Conservation (phyloP, 805 yeast species). For the Blastobotrys muscicola region DNA sequence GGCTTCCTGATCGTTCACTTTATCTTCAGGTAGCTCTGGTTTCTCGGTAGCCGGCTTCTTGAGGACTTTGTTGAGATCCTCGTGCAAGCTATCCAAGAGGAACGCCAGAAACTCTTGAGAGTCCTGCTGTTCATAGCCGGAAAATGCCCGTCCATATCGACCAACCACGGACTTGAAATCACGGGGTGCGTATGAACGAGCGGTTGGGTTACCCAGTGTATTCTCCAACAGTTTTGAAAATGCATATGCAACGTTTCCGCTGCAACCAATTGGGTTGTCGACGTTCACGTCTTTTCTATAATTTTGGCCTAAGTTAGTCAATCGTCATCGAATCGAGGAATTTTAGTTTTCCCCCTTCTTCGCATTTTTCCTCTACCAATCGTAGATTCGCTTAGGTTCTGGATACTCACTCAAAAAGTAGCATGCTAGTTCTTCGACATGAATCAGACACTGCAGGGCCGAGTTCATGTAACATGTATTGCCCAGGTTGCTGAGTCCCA, state of each 20-base stretch:
- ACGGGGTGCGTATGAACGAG: constrained; percentile 39
- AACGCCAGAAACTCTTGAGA: constrained; percentile 75
- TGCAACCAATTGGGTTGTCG: constrained; percentile 66
- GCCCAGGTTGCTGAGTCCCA: constrained; percentile 67
- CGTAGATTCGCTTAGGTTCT: too few species aligned
- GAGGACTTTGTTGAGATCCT: constrained; percentile 71
- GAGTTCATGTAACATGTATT: constrained; percentile 94
- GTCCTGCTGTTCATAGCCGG: constrained; percentile 70
- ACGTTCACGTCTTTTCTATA: constrained; percentile 58
- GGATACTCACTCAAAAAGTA: constrained; percentile 44
- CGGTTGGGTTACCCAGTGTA: constrained; percentile 15
- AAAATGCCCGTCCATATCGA: constrained; percentile 52
- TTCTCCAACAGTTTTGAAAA: constrained; percentile 53
- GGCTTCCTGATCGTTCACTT: constrained; percentile 38
- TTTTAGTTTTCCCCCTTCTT: not conserved
- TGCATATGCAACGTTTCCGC: constrained; percentile 64
- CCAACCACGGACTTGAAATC: constrained; percentile 63
- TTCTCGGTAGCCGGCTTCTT: constrained; percentile 83
- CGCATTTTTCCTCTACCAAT: too few species aligned
- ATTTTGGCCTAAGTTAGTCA: constrained; percentile 61
- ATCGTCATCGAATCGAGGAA: constrained; percentile 22
- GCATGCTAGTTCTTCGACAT: constrained; percentile 70
- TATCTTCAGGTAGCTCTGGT: constrained; percentile 63
- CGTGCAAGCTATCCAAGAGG: constrained; percentile 68
- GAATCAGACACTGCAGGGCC: constrained; percentile 65